These are phyloP conservation scores for Trypanosomatidae sp. DNA, from an alignment of 208 protist species.

Conservation along the genomic window DNA sequence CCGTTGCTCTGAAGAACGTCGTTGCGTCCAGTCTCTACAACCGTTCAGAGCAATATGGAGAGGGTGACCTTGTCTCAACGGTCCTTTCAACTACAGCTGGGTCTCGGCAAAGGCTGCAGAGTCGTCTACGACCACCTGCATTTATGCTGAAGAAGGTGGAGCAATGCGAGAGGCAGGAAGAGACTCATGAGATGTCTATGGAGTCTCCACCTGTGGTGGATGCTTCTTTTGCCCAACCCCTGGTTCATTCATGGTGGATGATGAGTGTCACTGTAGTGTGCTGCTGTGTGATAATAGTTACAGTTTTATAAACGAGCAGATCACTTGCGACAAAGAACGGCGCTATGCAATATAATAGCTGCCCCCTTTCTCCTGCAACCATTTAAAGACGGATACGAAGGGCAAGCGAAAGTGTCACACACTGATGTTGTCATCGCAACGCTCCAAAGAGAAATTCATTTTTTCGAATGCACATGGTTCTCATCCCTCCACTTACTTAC, in stretches of 20 bases:
- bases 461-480: not conserved
- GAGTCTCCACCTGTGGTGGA: not conserved
- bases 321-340: conserved; percentile 2
- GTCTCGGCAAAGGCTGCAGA: conserved; percentile 32
- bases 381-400: not conserved
- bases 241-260: conserved; percentile 22
- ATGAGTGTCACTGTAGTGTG: conserved; percentile 24
- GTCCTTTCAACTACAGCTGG: conserved; percentile 28
- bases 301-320: conserved; percentile 13
- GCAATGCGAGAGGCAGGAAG: not conserved
- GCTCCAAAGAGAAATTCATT: not conserved
- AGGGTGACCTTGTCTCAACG: conserved; percentile 10
- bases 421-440: not conserved
- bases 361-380: not conserved
- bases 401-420: not conserved
- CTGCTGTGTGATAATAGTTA: conserved; percentile 30
- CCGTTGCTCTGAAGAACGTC: conserved; percentile 33
- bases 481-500: not conserved
- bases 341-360: conserved; percentile 1
- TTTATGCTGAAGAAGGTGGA: conserved; percentile 35
- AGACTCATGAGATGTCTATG: not conserved
- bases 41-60: conserved; percentile 14
- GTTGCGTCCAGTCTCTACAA: conserved; percentile 29
- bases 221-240: not conserved
- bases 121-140: conserved; percentile 39